Base-by-base conservation (phyloP, 768 basidiomycete species). In the Boletales sp. region DNA sequence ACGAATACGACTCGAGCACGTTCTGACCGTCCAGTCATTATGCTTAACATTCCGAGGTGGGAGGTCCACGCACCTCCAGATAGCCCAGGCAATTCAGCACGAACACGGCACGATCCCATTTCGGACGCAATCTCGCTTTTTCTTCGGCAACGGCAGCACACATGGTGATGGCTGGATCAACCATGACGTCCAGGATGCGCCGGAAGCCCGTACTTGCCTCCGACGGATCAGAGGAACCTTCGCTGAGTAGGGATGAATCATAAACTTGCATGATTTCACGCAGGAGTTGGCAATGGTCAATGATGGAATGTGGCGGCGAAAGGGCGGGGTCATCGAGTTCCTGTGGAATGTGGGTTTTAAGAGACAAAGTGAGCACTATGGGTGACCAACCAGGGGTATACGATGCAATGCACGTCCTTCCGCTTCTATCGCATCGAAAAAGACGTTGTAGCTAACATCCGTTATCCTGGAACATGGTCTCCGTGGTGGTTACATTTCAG, bases 191-290 rank as follows among this genome's bases (percentile, higher is more conserved):
- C 19, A 96, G 69, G 17, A 95, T 84, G 31, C 79, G 48, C 37
- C 28, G 33, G 40, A 66, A 64, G 17, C 61, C 54, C 8, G 49
- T 45, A 17, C 3, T 45, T 19, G 50, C 62, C 31, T 59, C 61
- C 0, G 50, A 39, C 13, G 39, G 25, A 21, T 54, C 44, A 0
- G 55, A 41, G 5, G 42, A 35, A 0, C 56, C 53, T 30, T 84
- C 81, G 10, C 83, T 87, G 10, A 93, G 73, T 30, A 94, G 77
- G 0, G 94, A 94, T 0, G 88, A 87, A 32, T 90, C 83, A 65
- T 95, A 94, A 6, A 96, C 93, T 1, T 75, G 69, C 82, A 94
- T 87, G 55, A 96, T 83, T 65, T 97, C 93, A 12, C 88, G 84
- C 9, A 98, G 74, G 49, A 90, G 83, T 53, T 91, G 87, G 0